phyloP scores from a whole-genome alignment of 108 stramenopile species.

The Mayamaea pseudoterrestris region DNA sequence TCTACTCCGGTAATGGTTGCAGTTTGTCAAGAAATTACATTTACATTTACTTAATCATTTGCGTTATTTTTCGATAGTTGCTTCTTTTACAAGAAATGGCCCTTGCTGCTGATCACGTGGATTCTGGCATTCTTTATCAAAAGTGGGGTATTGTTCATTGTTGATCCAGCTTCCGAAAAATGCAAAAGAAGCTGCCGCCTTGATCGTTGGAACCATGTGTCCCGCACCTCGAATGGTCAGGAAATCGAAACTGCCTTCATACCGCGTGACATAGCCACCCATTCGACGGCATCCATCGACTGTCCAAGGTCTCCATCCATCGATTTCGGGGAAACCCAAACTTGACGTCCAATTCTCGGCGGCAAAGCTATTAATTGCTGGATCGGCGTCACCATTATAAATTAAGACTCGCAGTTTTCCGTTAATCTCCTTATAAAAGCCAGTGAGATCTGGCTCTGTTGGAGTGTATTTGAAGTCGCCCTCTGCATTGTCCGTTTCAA shows the following conservation, averaged over 20 bases:
- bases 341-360: constrained; percentile 53
- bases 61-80: too few species aligned
- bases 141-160: constrained; percentile 29
- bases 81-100: too few species aligned
- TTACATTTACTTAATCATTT: too few species aligned
- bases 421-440: constrained; percentile 32
- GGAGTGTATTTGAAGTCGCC: constrained; percentile 55
- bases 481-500: constrained; percentile 48
- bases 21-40: too few species aligned
- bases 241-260: constrained; percentile 60
- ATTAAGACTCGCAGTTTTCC: constrained; percentile 38
- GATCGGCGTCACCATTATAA: constrained; percentile 81
- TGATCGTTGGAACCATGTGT: constrained; percentile 55
- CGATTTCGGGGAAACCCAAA: constrained; percentile 32
- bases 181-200: constrained; percentile 42
- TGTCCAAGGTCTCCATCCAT: constrained; percentile 63
- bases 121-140: constrained; percentile 27
- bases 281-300: constrained; percentile 45
- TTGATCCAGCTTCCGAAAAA: constrained; percentile 43
- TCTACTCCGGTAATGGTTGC: too few species aligned
- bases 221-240: constrained; percentile 70
- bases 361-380: constrained; percentile 54
- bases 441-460: constrained; percentile 47
- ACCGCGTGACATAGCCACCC: constrained; percentile 67
- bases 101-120: too few species aligned